Conservation (phyloP, 441 rosid species). For the Erysimum pusillum region DNA sequence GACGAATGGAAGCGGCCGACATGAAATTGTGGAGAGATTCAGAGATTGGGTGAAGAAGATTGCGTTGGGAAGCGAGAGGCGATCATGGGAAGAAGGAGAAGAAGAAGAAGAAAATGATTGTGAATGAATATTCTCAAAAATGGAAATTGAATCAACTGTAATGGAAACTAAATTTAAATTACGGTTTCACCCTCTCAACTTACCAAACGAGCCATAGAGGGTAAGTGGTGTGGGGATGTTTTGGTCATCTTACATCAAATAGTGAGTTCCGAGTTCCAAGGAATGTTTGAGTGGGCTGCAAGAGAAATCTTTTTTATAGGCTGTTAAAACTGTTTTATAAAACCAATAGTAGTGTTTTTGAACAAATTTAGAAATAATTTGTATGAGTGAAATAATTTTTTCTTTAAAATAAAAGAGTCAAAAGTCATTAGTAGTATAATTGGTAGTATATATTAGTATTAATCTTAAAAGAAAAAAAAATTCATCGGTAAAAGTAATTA, state of each 20-base stretch:
- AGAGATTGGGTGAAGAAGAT: slow-evolving; percentile 15
- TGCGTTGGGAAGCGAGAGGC: slow-evolving; percentile 46
- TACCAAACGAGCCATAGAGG: background rate
- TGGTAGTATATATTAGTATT: no score
- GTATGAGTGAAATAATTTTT: no score
- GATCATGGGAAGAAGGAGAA: slow-evolving; percentile 40
- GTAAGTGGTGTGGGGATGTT: background rate
- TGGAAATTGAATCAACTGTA: background rate
- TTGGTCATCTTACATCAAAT: background rate
- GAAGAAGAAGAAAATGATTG: background rate
- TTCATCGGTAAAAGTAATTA: no score
- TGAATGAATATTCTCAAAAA: slow-evolving; percentile 2
- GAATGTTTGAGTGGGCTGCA: slow-evolving; percentile 12
- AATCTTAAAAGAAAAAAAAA: no score
- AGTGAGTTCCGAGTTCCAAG: slow-evolving; percentile 18
- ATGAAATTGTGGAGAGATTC: slow-evolving; percentile 45
- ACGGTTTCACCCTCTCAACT: slow-evolving; percentile 6
- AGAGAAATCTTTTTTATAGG: background rate
- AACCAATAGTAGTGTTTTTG: no score
- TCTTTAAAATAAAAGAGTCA: no score
- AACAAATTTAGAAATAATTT: no score
- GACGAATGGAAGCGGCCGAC: slow-evolving; percentile 70
- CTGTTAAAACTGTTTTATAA: no score
- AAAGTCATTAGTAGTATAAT: no score
- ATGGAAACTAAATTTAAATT: background rate